These are phyloP conservation scores for Alnus glutinosa DNA, from an alignment of 306 rosid species.

Conservation along the genomic window DNA sequence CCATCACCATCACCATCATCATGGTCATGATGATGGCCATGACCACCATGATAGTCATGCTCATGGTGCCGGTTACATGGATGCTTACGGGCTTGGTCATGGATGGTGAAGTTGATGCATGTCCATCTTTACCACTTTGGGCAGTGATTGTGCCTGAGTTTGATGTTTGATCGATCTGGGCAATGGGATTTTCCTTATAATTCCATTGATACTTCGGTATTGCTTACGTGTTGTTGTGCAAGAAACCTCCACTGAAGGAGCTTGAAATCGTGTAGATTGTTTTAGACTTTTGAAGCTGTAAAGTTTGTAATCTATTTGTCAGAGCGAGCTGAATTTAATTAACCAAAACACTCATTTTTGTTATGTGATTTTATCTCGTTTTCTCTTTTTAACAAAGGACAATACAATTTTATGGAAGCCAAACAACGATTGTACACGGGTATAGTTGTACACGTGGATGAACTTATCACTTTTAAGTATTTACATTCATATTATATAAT, in stretches of 20 bases:
- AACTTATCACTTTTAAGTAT: too few species aligned
- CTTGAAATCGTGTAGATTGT: background rate
- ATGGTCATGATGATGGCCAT: constrained; percentile 28
- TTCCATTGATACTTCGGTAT: background rate
- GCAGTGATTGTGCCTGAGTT: background rate
- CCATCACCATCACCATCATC: constrained; percentile 27
- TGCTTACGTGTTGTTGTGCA: constrained; percentile 1
- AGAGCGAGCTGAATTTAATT: constrained; percentile 1
- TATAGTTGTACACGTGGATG: too few species aligned
- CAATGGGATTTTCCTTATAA: background rate
- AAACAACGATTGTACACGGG: too few species aligned
- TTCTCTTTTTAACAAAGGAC: too few species aligned
- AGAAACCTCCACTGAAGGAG: background rate
- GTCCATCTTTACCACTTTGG: background rate
- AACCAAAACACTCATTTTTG: background rate
- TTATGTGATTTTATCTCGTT: too few species aligned
- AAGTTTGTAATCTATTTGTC: constrained; percentile 9
- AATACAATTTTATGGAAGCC: too few species aligned
- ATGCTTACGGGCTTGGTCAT: constrained; percentile 71
- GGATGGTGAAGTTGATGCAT: constrained; percentile 46
- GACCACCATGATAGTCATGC: constrained; percentile 32
- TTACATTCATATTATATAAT: too few species aligned
- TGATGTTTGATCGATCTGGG: constrained; percentile 15
- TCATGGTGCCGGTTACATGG: constrained; percentile 60
- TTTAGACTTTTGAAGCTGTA: constrained; percentile 8